Percentiles rank a stretch among this genome's conserved stretches.
Conservation (phyloP, 768 basidiomycete species). For the Chiua virens region DNA sequence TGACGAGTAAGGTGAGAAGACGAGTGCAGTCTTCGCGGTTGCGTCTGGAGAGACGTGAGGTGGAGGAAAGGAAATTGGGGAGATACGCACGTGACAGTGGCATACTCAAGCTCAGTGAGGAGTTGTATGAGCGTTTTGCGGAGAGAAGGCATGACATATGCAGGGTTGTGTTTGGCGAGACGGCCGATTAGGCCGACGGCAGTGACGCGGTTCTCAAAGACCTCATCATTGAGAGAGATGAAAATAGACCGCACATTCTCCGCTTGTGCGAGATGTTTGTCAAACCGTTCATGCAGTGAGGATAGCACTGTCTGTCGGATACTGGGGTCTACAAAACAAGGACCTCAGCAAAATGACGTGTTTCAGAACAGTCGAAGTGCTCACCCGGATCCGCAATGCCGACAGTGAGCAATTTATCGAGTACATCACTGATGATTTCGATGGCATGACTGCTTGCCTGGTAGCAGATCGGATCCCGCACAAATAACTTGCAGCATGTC, state of each 20-base stretch:
- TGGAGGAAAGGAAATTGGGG: not conserved
- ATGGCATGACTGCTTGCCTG: conserved; percentile 96
- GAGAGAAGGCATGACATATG: conserved; percentile 97
- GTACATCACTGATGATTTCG: conserved; percentile 96
- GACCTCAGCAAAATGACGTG: conserved; percentile 5
- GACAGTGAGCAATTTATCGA: conserved; percentile 92
- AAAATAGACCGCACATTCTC: conserved; percentile 98
- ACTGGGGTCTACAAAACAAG: conserved; percentile 47
- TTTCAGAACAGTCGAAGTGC: not conserved
- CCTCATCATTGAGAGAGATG: conserved; percentile 96
- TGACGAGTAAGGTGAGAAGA: conserved; percentile 84
- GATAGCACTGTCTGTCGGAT: conserved; percentile 88
- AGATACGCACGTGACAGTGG: conserved; percentile 73
- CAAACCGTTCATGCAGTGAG: conserved; percentile 89
- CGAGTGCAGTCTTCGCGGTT: conserved; percentile 91
- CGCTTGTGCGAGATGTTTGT: conserved; percentile 95
- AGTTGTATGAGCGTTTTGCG: conserved; percentile 95
- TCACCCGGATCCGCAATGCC: conserved; percentile 95
- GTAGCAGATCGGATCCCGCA: conserved; percentile 93
- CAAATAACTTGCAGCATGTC: conserved; percentile 89
- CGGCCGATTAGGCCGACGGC: conserved; percentile 91
- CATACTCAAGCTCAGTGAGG: conserved; percentile 95
- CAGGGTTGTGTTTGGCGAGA: conserved; percentile 92
- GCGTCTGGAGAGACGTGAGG: conserved; percentile 47
- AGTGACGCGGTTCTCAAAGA: conserved; percentile 89